Conservation (phyloP, 495 filamentous ascomycete genomes). For the Penicillium dipodomyicola region DNA sequence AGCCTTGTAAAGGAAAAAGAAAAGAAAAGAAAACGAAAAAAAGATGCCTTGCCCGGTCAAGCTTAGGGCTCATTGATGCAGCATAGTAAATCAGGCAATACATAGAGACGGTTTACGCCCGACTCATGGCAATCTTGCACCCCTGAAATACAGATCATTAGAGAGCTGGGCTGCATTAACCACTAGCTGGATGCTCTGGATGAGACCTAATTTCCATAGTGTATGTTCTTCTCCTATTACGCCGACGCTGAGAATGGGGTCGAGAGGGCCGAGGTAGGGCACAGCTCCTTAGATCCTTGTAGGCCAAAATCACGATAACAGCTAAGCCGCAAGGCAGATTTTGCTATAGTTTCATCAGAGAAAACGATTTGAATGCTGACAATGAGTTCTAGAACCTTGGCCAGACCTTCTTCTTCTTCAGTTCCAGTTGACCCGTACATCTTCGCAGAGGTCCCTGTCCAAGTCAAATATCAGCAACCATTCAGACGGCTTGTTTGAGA, state of each 20-base stretch:
- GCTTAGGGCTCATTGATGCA: not conserved
- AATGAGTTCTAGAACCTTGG: not conserved
- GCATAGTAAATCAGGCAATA: not conserved
- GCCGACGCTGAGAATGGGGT: not conserved
- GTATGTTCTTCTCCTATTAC: not conserved
- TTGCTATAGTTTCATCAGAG: not conserved
- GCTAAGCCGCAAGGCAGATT: not conserved
- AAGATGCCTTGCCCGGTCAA: not conserved
- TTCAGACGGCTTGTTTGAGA: not conserved
- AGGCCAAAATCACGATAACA: not conserved
- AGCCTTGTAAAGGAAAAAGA: not conserved
- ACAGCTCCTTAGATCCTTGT: not conserved
- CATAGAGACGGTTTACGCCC: not conserved
- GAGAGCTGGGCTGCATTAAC: not conserved
- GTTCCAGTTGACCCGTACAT: not conserved
- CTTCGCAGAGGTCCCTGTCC: not conserved
- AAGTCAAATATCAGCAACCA: not conserved
- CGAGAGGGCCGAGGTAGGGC: not conserved
- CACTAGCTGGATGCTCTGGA: not conserved
- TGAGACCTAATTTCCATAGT: not conserved
- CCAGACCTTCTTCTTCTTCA: not conserved
- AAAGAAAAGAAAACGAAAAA: not conserved
- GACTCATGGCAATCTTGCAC: too few relatives aligned
- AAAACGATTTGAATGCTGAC: not conserved
- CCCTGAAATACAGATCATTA: not conserved